These are phyloP conservation scores for Eucalyptus pauciflora DNA, from an alignment of 345 rosid species.

Conservation along the genomic window DNA sequence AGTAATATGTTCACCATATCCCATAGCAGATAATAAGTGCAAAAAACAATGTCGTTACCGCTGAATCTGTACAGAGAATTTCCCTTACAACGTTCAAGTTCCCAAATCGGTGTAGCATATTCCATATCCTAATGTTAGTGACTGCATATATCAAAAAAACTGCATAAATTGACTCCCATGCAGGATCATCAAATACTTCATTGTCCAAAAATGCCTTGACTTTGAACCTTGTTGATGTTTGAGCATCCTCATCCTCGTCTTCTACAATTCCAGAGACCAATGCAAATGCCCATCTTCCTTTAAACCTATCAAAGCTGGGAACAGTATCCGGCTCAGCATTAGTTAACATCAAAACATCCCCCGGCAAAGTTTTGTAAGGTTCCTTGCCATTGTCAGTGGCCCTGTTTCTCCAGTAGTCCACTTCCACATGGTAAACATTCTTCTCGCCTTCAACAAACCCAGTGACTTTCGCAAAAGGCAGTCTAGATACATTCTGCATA, in stretches of 20 bases:
- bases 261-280: not conserved
- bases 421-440: not conserved
- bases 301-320: not conserved
- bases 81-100: not conserved
- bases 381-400: not conserved
- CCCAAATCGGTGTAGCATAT: not conserved
- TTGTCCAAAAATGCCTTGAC: not conserved
- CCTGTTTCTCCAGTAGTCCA: conserved; percentile 4
- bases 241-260: not conserved
- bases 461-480: not conserved
- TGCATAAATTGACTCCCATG: not conserved
- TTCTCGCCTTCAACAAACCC: not conserved
- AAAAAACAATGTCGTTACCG: not conserved
- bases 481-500: not conserved
- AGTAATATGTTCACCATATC: not conserved
- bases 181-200: not conserved
- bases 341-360: not conserved
- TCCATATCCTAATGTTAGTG: not conserved
- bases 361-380: not conserved
- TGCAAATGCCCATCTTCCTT: not conserved
- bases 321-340: not conserved
- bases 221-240: not conserved
- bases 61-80: not conserved
- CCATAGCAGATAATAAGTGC: not conserved
- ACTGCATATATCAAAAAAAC: not conserved